These are phyloP conservation scores for Aspergillus sclerotioniger DNA, from an alignment of 495 filamentous ascomycete genomes.

Conservation along the genomic window DNA sequence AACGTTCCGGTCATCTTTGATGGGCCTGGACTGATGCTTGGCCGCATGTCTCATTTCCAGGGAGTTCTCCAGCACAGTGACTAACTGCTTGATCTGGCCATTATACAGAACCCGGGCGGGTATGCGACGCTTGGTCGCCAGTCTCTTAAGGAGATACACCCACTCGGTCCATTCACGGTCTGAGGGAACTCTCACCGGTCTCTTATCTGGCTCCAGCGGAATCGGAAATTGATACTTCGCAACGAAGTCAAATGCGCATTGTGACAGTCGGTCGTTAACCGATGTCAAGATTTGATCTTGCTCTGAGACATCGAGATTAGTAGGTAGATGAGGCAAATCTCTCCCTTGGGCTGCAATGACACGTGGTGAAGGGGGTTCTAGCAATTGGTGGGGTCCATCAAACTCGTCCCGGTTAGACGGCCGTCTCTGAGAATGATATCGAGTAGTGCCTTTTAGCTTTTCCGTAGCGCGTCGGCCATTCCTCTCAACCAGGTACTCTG, in stretches of 20 bases:
- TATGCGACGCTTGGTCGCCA: constrained; percentile 82
- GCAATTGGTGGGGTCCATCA: constrained; percentile 78
- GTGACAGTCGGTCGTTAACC: constrained; percentile 80
- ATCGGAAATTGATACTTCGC: constrained; percentile 88
- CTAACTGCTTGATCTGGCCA: constrained; percentile 84
- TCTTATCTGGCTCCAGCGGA: constrained; percentile 74
- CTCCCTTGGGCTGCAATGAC: constrained; percentile 70
- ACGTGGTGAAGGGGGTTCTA: constrained; percentile 63
- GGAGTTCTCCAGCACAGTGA: constrained; percentile 78
- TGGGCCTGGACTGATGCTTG: constrained; percentile 75
- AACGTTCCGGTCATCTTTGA: constrained; percentile 89
- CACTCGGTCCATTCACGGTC: constrained; percentile 92
- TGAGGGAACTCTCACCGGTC: constrained; percentile 71
- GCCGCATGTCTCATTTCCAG: constrained; percentile 82
- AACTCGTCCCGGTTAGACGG: constrained; percentile 86
- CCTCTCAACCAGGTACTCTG: constrained; percentile 43
- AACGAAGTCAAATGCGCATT: constrained; percentile 85
- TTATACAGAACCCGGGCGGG: constrained; percentile 81
- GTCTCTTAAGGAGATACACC: constrained; percentile 82
- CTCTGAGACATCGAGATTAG: constrained; percentile 76
- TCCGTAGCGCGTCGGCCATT: constrained; percentile 37
- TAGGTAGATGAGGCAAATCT: constrained; percentile 77
- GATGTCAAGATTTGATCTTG: constrained; percentile 75
- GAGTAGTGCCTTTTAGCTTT: constrained; percentile 48
- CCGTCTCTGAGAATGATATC: constrained; percentile 63